A percentile compares a stretch with the other conserved stretches of the same genome.
Conservation (phyloP, 1,284 basidiomycete genomes). For the Trametes hirsuta region DNA sequence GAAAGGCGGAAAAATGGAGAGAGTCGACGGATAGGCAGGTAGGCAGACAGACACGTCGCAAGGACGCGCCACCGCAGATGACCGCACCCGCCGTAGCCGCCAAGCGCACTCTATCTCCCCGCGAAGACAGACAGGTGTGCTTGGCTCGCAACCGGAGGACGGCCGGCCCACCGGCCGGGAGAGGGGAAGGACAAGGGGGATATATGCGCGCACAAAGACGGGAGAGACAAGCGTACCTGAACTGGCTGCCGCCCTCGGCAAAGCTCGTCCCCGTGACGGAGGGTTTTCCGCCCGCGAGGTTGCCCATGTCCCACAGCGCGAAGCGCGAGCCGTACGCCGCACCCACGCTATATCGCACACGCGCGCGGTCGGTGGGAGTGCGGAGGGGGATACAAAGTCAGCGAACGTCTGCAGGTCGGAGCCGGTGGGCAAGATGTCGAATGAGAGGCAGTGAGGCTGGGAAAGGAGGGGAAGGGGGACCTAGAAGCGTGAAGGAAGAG, state of each 20-base stretch:
- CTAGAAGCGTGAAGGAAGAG: not conserved
- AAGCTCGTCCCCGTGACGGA: slow-evolving; percentile 59
- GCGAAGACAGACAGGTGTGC: not conserved
- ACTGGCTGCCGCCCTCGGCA: slow-evolving; percentile 64
- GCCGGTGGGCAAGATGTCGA: too few relatives aligned
- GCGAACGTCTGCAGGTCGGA: not conserved
- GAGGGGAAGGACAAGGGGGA: not conserved
- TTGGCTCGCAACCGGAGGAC: not conserved
- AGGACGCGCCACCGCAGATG: too few relatives aligned
- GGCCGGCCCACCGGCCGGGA: slow-evolving; percentile 3
- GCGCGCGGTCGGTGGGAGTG: slow-evolving; percentile 12
- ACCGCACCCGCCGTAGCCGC: not conserved
- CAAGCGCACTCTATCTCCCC: not conserved
- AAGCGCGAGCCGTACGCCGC: slow-evolving; percentile 71
- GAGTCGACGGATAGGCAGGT: too few relatives aligned
- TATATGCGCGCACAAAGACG: not conserved
- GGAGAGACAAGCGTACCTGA: slow-evolving; percentile 53
- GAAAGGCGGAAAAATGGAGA: too few relatives aligned
- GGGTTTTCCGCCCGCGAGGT: slow-evolving; percentile 74
- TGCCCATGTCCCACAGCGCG: slow-evolving; percentile 74
- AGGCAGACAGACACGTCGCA: too few relatives aligned
- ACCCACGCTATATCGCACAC: slow-evolving; percentile 57
- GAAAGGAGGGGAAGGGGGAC: too few relatives aligned
- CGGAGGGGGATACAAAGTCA: slow-evolving; percentile 9
- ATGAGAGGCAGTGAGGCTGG: too few relatives aligned